Base-by-base conservation (phyloP, 371 early-diverging fungal genomes). In the Mucor circinelloides region DNA sequence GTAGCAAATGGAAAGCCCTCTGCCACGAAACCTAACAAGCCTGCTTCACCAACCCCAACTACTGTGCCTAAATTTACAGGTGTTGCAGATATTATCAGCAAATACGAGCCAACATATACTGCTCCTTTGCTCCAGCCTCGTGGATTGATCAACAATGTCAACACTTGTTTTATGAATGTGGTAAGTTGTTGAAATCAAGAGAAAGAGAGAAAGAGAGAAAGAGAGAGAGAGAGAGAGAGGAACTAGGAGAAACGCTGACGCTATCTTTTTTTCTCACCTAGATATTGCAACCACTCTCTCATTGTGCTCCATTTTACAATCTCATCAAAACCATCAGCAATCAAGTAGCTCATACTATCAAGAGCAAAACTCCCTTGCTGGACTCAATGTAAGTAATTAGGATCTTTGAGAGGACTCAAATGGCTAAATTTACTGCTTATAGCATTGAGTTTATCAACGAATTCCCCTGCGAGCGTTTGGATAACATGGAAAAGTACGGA, bases 151-250 rank as follows among this genome's bases (percentile, higher is more conserved):
- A 98, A 98, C 73, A 92, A 89, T 63, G 97, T 97, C 48, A 98
- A 98, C 81, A 96, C 93, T 80, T 98, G 99, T 78, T 98, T 95
- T 72, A 94, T 97, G 94, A 98, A 97, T 72, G 95, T 93, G 36
- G 90, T 90, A 79, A 61, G 81, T 73, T 25, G 30, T 5, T 13
- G 17, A 44, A 0, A 52, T 36, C 36, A 31, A 17, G 7, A 17
- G 13, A 21, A 12, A 57, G 8, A 57, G 8, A 10, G 2, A 15
- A 58, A 46, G 6, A 23, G 62, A 1, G 30, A 40, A 50, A 59
- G 10, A 36, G 36, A 28, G 21, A 46, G n/a, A 40, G 1, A 15
- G 7, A n/a, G 50, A 54, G 4, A 31, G 61, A 1, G 34, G 42
- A 56, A 58, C 7, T 1, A 46, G 36, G 15, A 44, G 46, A 6